These are phyloP conservation scores for Saccharomycopsis fermentans DNA, from an alignment of 805 yeast species.

Conservation along the genomic window DNA sequence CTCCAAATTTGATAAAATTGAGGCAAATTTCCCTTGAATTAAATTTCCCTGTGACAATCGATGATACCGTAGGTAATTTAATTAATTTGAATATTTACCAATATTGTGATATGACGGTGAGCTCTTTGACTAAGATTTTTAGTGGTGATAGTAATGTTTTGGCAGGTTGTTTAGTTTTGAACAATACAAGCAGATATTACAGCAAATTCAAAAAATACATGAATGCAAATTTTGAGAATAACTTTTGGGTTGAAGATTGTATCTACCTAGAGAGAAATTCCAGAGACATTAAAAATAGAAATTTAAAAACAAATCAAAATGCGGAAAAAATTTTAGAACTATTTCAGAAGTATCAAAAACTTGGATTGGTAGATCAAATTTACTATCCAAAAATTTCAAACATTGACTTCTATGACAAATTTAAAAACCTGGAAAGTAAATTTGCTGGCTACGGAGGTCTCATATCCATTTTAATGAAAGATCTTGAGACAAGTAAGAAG, in stretches of 20 bases:
- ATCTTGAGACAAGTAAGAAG: conserved; percentile 51
- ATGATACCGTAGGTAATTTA: conserved; percentile 91
- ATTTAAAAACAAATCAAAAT: conserved; percentile 41
- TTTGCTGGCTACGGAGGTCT: conserved; percentile 87
- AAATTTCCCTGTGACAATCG: conserved; percentile 74
- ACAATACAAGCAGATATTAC: conserved; percentile 50
- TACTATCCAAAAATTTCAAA: conserved; percentile 54
- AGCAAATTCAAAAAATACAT: conserved; percentile 39
- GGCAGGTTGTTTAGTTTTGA: conserved; percentile 83
- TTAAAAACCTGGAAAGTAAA: conserved; percentile 57
- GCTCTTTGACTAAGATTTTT: conserved; percentile 85
- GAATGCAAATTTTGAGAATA: conserved; percentile 53
- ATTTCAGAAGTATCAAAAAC: conserved; percentile 32
- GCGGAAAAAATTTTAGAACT: conserved; percentile 42
- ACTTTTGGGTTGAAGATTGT: conserved; percentile 91
- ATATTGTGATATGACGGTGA: conserved; percentile 76
- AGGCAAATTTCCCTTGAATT: conserved; percentile 56
- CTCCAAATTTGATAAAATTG: conserved; percentile 66
- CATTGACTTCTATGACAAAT: conserved; percentile 42
- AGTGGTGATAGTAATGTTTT: conserved; percentile 92
- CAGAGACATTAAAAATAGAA: conserved; percentile 70
- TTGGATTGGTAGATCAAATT: conserved; percentile 47
- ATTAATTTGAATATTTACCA: conserved; percentile 73
- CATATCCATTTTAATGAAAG: conserved; percentile 60
- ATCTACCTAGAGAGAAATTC: conserved; percentile 86